These are phyloP conservation scores for Yamadazyma membranifaciens DNA, from an alignment of 1,139 yeast genomes.

Conservation along the genomic window DNA sequence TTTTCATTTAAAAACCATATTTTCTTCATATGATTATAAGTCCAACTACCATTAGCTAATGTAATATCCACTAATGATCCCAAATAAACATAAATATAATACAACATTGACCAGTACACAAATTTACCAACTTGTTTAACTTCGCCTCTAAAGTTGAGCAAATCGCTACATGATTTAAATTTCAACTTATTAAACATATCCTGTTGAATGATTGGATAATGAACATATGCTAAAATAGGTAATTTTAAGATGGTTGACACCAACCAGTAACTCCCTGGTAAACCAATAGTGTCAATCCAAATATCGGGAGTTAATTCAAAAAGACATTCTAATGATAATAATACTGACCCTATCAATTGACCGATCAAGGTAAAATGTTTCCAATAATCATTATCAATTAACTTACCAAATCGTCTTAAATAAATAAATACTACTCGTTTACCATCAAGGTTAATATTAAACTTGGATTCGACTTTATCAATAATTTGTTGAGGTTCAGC, in stretches of 20 bases:
- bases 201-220: constrained; percentile 85
- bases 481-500: constrained; percentile 57
- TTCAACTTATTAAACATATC: constrained; percentile 75
- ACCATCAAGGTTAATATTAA: constrained; percentile 56
- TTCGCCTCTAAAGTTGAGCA: constrained; percentile 19
- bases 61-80: constrained; percentile 69
- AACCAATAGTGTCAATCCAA: constrained; percentile 94
- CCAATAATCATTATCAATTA: constrained; percentile 76
- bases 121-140: constrained; percentile 43
- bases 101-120: constrained; percentile 67
- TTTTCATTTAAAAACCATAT: constrained; percentile 52
- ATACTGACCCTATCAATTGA: constrained; percentile 78
- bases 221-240: constrained; percentile 86
- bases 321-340: constrained; percentile 72
- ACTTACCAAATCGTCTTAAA: constrained; percentile 52
- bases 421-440: constrained; percentile 70
- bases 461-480: constrained; percentile 57
- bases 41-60: constrained; percentile 90
- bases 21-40: constrained; percentile 63
- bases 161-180: constrained; percentile 25
- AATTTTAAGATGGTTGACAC: constrained; percentile 54
- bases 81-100: constrained; percentile 60
- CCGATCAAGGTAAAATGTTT: constrained; percentile 78
- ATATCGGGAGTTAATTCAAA: constrained; percentile 74
- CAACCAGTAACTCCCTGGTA: constrained; percentile 73